These are phyloP conservation scores for Hippophae tibetana DNA, from an alignment of 306 rosid genomes.

Conservation along the genomic window DNA sequence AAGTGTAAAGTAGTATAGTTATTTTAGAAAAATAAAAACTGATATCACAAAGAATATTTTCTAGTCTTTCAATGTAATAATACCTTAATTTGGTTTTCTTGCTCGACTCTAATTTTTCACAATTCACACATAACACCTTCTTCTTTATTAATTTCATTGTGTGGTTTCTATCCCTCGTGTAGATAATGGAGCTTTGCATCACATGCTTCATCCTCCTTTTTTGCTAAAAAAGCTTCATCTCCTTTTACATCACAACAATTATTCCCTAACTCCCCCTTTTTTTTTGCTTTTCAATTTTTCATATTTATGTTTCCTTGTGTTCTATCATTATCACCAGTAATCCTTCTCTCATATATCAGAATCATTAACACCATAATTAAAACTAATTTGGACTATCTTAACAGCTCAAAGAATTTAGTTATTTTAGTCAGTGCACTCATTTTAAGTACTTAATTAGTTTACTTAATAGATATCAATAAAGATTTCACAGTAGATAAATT, in stretches of 20 bases:
- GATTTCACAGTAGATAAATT: slow-evolving; percentile 3
- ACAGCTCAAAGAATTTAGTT: slow-evolving; percentile 9
- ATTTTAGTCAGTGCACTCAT: slow-evolving; percentile 8
- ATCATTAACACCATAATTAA: slow-evolving; percentile 22
- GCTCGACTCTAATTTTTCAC: too few relatives aligned
- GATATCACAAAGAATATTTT: too few relatives aligned
- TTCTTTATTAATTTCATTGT: neutral
- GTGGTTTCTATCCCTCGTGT: neutral
- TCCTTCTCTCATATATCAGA: slow-evolving; percentile 4
- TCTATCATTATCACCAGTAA: slow-evolving; percentile 9
- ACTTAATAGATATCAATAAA: slow-evolving; percentile 8
- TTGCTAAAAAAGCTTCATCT: too few relatives aligned
- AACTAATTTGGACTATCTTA: slow-evolving; percentile 15
- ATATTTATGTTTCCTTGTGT: slow-evolving; percentile 19
- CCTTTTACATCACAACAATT: slow-evolving; percentile 27
- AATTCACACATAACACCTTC: neutral
- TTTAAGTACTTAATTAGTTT: neutral
- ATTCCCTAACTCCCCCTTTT: slow-evolving; percentile 15
- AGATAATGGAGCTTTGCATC: slow-evolving; percentile 32
- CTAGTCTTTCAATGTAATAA: too few relatives aligned
- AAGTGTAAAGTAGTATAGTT: too few relatives aligned
- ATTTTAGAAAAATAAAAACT: too few relatives aligned
- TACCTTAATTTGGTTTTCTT: too few relatives aligned
- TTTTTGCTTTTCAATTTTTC: slow-evolving; percentile 4
- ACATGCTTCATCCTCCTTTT: slow-evolving; percentile 33